These are phyloP conservation scores for Aspergillus saccharolyticus DNA, from an alignment of 495 filamentous ascomycete genomes.

Conservation along the genomic window DNA sequence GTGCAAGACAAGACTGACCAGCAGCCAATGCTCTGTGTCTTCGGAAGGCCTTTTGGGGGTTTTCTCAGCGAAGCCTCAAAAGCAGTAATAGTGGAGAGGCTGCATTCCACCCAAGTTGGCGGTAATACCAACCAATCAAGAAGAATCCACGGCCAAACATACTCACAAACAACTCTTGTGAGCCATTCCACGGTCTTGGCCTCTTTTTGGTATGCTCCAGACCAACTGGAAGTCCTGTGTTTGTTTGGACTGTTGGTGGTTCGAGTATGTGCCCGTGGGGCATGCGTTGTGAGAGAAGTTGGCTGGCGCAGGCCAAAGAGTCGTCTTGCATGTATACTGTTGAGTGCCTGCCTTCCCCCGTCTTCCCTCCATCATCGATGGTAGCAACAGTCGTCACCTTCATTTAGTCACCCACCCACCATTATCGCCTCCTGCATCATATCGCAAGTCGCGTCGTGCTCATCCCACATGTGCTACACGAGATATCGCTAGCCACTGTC, in stretches of 20 bases:
- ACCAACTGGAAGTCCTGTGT: not conserved
- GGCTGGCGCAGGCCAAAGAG: not conserved
- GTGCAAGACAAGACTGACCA: not conserved
- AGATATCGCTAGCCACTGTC: not conserved
- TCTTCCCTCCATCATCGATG: not conserved
- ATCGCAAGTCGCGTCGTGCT: not conserved
- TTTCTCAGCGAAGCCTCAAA: not conserved
- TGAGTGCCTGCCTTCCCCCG: not conserved
- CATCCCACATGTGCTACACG: not conserved
- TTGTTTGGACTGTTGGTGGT: not conserved
- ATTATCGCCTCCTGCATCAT: not conserved
- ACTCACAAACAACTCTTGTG: not conserved
- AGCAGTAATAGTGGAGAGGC: not conserved
- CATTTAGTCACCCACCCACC: not conserved
- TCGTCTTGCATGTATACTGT: not conserved
- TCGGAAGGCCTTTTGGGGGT: not conserved
- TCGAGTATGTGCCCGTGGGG: not conserved
- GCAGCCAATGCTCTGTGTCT: too few species aligned
- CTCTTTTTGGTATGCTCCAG: conserved; percentile 1
- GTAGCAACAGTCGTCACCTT: not conserved
- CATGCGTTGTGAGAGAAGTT: not conserved
- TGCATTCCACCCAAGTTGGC: not conserved
- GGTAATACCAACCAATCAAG: not conserved
- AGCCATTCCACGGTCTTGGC: not conserved
- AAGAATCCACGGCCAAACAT: not conserved